A percentile compares a stretch with the other conserved stretches of the same genome.
phyloP scores from a whole-genome alignment of 2,329 filamentous ascomycete species.

The Eutypella sp. region DNA sequence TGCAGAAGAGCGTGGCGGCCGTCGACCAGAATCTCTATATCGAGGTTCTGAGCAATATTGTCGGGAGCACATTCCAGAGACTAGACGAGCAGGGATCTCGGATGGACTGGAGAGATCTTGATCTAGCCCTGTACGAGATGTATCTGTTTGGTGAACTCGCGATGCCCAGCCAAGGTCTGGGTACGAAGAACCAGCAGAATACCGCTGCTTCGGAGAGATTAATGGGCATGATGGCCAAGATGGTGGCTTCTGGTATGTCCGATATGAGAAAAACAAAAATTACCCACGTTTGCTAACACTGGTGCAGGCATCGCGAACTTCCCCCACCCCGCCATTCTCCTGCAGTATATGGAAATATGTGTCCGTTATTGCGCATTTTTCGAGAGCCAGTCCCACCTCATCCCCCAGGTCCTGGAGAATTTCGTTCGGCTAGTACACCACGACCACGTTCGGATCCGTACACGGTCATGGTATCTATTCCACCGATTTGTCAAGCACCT shows the following conservation, averaged over 20 bases:
- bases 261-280: constrained; percentile 11
- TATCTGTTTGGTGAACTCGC: constrained; percentile 92
- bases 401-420: constrained; percentile 81
- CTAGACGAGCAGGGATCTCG: constrained; percentile 67
- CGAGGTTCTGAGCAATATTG: constrained; percentile 78
- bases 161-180: constrained; percentile 82
- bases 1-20: constrained; percentile 88
- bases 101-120: constrained; percentile 91
- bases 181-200: constrained; percentile 76
- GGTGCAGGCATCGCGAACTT: constrained; percentile 71
- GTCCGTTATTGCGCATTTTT: constrained; percentile 93
- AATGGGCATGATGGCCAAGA: constrained; percentile 87
- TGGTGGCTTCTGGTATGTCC: constrained; percentile 88
- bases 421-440: constrained; percentile 91
- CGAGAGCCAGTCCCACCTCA: constrained; percentile 74
- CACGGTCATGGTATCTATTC: constrained; percentile 95
- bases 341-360: constrained; percentile 98
- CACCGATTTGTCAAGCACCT: constrained; percentile 88
- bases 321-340: constrained; percentile 82
- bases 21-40: constrained; percentile 87
- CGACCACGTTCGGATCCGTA: constrained; percentile 78
- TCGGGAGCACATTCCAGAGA: constrained; percentile 82
- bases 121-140: constrained; percentile 92
- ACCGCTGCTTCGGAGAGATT: constrained; percentile 75
- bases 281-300: constrained; percentile 18